phyloP scores from a whole-genome alignment of 371 early-diverging fungal species.

The Rhizomucor miehei region DNA sequence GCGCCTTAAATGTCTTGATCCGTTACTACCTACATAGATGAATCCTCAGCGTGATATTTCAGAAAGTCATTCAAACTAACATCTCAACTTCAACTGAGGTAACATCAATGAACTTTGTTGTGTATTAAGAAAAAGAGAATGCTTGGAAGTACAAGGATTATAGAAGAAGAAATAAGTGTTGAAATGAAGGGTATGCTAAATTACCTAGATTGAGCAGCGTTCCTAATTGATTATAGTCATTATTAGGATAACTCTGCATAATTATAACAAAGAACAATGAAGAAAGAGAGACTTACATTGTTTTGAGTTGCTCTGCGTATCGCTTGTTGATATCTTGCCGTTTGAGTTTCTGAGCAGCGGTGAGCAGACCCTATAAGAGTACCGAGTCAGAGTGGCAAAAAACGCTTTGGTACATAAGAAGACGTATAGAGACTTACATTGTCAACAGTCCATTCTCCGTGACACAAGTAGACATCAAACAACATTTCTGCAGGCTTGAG shows the following conservation, averaged over 20 bases:
- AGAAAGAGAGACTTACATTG: conserved; percentile 35
- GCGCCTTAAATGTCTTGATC: too few species aligned
- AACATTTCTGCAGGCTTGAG: conserved; percentile 72
- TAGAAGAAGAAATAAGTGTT: neutral
- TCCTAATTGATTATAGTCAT: neutral
- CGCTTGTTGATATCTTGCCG: conserved; percentile 67
- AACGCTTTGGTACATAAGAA: neutral
- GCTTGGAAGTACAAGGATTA: neutral
- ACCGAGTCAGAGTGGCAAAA: neutral
- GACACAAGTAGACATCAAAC: conserved; percentile 41
- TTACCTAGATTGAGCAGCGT: conserved; percentile 3
- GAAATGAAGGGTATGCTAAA: neutral
- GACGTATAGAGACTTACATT: conserved; percentile 12
- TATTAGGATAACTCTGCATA: too few species aligned
- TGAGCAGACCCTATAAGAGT: conserved; percentile 52
- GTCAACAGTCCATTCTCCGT: conserved; percentile 26
- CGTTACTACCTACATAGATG: too few species aligned
- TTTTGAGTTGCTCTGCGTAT: conserved; percentile 56
- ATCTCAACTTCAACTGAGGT: too few species aligned
- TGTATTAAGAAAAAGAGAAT: too few species aligned
- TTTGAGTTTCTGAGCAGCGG: conserved; percentile 89
- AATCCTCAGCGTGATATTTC: too few species aligned
- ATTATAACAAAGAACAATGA: neutral
- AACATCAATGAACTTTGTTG: too few species aligned
- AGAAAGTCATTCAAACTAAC: too few species aligned